Percentiles rank a stretch among this genome's conserved stretches.
These are phyloP conservation scores for Xylariaceae sp. DNA, from an alignment of 2,329 filamentous ascomycete species.

Conservation along the genomic window DNA sequence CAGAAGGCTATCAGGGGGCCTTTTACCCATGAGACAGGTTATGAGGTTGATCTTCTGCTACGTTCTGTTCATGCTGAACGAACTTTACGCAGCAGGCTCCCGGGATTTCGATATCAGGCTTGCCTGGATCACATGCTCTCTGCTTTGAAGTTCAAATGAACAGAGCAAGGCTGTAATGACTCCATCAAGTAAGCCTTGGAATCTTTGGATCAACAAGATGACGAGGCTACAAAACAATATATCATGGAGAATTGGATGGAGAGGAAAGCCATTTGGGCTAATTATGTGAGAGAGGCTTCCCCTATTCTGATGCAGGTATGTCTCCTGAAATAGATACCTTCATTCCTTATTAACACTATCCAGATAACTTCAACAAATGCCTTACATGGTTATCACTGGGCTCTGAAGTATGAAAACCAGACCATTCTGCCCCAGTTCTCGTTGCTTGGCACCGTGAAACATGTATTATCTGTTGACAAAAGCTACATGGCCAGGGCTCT, in stretches of 20 bases:
- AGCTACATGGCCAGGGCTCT: background rate
- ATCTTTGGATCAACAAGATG: background rate
- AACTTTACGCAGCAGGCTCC: background rate
- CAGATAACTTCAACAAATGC: background rate
- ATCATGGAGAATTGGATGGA: background rate
- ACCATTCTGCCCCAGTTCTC: background rate
- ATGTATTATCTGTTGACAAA: background rate
- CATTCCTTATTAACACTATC: background rate
- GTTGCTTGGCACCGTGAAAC: background rate
- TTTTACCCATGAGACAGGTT: background rate
- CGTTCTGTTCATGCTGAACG: background rate
- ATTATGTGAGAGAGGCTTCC: background rate
- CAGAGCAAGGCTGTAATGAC: background rate
- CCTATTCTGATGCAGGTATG: background rate
- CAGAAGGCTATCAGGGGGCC: background rate
- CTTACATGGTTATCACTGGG: background rate
- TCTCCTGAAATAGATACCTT: background rate
- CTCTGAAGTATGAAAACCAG: background rate
- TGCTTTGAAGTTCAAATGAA: background rate
- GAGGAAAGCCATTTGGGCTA: background rate
- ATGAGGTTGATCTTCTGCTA: background rate
- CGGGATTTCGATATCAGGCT: background rate
- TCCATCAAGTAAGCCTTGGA: background rate
- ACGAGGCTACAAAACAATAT: background rate
- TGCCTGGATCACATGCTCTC: background rate